A percentile compares a stretch with the other conserved stretches of the same genome.
Evolutionary conservation across 768 basidiomycete genomes (phyloP).

Genomic region (Russula abietina): DNA sequence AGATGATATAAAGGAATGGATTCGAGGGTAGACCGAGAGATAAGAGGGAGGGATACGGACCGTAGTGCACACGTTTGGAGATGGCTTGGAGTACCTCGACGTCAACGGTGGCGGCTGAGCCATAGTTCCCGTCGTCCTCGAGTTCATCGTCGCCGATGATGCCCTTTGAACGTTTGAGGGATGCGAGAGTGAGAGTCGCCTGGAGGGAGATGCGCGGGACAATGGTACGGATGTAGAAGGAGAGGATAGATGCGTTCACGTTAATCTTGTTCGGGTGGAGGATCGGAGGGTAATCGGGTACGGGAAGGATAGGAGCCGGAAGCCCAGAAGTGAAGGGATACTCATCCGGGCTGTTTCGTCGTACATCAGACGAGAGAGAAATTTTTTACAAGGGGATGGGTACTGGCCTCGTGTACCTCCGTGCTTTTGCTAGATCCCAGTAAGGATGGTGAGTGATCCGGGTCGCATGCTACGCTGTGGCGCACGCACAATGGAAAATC

Average conservation of each 20-base stretch:
- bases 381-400: not conserved
- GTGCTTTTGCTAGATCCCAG: slow-evolving; percentile 76
- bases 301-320: slow-evolving; percentile 73
- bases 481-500: slow-evolving; percentile 83
- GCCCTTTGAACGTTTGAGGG: slow-evolving; percentile 59
- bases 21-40: not conserved
- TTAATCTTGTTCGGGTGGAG: slow-evolving; percentile 78
- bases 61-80: slow-evolving; percentile 96
- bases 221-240: slow-evolving; percentile 84
- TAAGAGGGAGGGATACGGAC: slow-evolving; percentile 39
- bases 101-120: slow-evolving; percentile 90
- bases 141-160: slow-evolving; percentile 61
- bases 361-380: not conserved
- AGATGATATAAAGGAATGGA: not conserved
- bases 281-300: slow-evolving; percentile 67
- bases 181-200: slow-evolving; percentile 61
- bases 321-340: slow-evolving; percentile 87
- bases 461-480: slow-evolving; percentile 15
- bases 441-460: not conserved
- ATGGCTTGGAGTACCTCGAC: slow-evolving; percentile 97
- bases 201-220: slow-evolving; percentile 82
- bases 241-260: slow-evolving; percentile 78
- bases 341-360: slow-evolving; percentile 80
- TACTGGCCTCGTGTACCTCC: slow-evolving; percentile 84
- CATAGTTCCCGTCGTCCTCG: slow-evolving; percentile 97